Percentiles rank a stretch among this genome's conserved stretches.
Evolutionary conservation across 164 flowering plant species (phyloP).

Genomic region (Liquidambar formosana): DNA sequence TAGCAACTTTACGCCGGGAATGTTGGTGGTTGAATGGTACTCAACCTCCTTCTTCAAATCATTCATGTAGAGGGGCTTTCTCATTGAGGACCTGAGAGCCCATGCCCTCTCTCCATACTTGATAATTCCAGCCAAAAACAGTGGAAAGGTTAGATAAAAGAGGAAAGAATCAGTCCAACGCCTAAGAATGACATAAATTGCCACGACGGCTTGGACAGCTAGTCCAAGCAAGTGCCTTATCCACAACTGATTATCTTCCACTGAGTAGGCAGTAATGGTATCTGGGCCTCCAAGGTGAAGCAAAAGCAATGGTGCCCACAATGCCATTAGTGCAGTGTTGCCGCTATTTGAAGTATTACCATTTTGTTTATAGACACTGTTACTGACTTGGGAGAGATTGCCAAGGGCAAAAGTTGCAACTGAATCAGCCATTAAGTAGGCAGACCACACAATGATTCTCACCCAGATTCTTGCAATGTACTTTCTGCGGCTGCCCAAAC

Average conservation of each 20-base stretch:
- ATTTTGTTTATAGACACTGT: background rate
- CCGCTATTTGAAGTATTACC: no score
- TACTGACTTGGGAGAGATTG: background rate
- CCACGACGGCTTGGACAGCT: background rate
- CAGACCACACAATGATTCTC: constrained; percentile 26
- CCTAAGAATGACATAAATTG: no score
- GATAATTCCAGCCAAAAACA: no score
- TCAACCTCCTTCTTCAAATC: no score
- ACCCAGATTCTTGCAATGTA: constrained; percentile 3
- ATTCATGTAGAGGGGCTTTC: no score
- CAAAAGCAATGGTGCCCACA: constrained; percentile 5
- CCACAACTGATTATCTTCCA: constrained; percentile 9
- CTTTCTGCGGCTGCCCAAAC: constrained; percentile 29
- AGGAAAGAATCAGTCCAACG: no score
- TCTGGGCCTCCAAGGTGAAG: constrained; percentile 6
- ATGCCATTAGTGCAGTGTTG: background rate
- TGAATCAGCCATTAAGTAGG: constrained; percentile 36
- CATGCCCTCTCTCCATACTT: no score
- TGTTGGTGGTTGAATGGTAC: no score
- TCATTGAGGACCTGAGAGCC: no score
- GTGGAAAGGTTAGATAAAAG: no score
- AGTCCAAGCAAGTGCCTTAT: constrained; percentile 1
- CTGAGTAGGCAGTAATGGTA: background rate
- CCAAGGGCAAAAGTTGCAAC: constrained; percentile 32
- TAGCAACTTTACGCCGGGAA: no score